Conservation (phyloP, 768 basidiomycete species). For the Lentinus brumalis region DNA sequence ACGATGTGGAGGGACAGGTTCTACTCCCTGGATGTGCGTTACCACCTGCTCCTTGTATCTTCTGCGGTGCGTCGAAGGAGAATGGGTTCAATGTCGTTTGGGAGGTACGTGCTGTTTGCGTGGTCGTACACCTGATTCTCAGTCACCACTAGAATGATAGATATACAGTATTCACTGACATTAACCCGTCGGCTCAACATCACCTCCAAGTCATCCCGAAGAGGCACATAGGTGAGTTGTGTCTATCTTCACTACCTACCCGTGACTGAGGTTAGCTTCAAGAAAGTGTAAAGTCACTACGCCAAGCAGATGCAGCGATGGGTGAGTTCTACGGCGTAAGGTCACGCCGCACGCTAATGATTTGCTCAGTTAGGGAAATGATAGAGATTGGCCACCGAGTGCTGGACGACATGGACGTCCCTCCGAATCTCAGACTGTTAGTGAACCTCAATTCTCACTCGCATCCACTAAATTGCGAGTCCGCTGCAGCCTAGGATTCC, state of each 20-base stretch:
- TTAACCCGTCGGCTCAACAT: conserved; percentile 35
- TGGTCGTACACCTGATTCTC: neutral
- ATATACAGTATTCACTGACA: conserved; percentile 38
- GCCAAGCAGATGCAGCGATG: conserved; percentile 45
- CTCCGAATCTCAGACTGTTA: conserved; percentile 48
- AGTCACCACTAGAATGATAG: conserved; percentile 29
- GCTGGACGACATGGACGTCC: conserved; percentile 50
- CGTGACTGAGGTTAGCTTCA: neutral
- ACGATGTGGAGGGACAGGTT: conserved; percentile 5
- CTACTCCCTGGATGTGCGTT: neutral
- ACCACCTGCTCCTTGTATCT: conserved; percentile 27
- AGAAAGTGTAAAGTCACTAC: conserved; percentile 61
- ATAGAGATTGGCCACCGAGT: conserved; percentile 51
- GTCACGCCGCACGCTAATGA: conserved; percentile 29
- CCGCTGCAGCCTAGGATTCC: conserved; percentile 67
- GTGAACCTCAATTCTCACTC: neutral
- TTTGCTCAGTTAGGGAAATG: conserved; percentile 47
- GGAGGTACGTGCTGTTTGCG: conserved; percentile 30
- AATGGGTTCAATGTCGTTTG: conserved; percentile 38
- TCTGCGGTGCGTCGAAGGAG: conserved; percentile 33
- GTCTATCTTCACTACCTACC: neutral
- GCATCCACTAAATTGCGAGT: neutral
- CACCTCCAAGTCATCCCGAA: conserved; percentile 41
- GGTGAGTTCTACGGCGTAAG: conserved; percentile 39
- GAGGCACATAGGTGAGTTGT: conserved; percentile 35